A percentile compares a stretch with the other conserved stretches of the same genome.
These are phyloP conservation scores for Fusarium domesticum DNA, from an alignment of 2,329 filamentous ascomycete genomes.

Conservation along the genomic window DNA sequence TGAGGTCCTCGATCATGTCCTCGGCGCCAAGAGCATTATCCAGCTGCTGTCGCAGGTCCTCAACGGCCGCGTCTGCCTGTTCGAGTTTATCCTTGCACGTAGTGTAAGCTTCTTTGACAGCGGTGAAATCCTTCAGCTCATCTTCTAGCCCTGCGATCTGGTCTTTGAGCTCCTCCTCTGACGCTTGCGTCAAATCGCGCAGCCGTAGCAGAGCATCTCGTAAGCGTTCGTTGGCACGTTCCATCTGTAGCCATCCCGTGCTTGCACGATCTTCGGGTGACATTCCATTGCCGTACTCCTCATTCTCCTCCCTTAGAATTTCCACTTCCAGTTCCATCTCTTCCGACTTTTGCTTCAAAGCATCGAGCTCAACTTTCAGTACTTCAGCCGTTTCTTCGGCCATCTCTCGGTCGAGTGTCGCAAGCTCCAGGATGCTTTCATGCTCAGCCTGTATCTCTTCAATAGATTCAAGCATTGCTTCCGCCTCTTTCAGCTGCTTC, in stretches of 20 bases:
- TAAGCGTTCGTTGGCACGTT: conserved; percentile 83
- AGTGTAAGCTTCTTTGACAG: conserved; percentile 67
- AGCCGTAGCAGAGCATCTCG: conserved; percentile 80
- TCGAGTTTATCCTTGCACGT: conserved; percentile 69
- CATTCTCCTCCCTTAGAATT: conserved; percentile 81
- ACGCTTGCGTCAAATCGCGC: conserved; percentile 81
- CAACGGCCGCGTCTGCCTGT: conserved; percentile 70
- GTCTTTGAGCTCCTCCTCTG: conserved; percentile 73
- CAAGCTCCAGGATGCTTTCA: conserved; percentile 80
- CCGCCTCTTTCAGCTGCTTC: conserved; percentile 73
- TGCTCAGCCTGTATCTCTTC: conserved; percentile 78
- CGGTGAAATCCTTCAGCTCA: conserved; percentile 65
- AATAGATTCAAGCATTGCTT: conserved; percentile 62
- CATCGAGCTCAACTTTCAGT: conserved; percentile 75
- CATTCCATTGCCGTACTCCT: conserved; percentile 79
- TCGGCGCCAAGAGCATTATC: conserved; percentile 86
- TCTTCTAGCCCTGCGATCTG: conserved; percentile 73
- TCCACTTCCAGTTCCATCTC: conserved; percentile 87
- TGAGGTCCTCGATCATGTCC: conserved; percentile 90
- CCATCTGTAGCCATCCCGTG: conserved; percentile 86
- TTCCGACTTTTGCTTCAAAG: conserved; percentile 71
- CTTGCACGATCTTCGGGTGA: conserved; percentile 82
- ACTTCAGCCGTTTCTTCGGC: conserved; percentile 89
- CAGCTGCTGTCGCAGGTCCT: conserved; percentile 86
- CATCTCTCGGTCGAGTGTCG: conserved; percentile 89